Conservation (phyloP, 1,284 basidiomycete species). For the Malassezia vespertilionis region DNA sequence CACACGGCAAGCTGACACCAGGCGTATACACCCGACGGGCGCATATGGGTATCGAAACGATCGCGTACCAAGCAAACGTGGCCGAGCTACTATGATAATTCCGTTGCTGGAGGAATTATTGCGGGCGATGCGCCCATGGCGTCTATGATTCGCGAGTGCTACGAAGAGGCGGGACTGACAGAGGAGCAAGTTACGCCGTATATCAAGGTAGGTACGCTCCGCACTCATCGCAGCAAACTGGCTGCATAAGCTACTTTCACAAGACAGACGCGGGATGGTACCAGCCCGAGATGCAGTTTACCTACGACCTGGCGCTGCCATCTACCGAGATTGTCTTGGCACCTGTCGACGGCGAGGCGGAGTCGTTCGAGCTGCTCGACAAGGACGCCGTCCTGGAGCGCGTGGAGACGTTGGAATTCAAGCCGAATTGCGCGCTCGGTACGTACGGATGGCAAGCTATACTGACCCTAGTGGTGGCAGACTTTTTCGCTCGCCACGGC, state of each 20-base stretch:
- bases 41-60: constrained; percentile 78
- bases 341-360: constrained; percentile 83
- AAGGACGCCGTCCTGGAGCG: constrained; percentile 29
- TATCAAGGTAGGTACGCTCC: constrained; percentile 53
- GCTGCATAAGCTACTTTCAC: constrained; percentile 51
- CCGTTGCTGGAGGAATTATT: constrained; percentile 53
- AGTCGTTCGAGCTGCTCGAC: constrained; percentile 59
- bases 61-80: constrained; percentile 76
- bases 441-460: neutral
- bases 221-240: constrained; percentile 50
- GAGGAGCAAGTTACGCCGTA: constrained; percentile 56
- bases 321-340: constrained; percentile 53
- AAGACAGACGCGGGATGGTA: constrained; percentile 53
- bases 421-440: constrained; percentile 66
- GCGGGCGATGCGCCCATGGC: constrained; percentile 65
- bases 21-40: constrained; percentile 38
- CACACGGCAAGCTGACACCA: neutral
- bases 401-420: constrained; percentile 58
- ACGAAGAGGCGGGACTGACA: constrained; percentile 75
- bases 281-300: constrained; percentile 45
- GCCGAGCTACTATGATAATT: constrained; percentile 37
- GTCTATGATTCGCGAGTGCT: constrained; percentile 76
- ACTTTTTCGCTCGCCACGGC: constrained; percentile 69
- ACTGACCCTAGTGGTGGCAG: constrained; percentile 56
- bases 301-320: constrained; percentile 37